A percentile compares a stretch with the other conserved stretches of the same genome.
Evolutionary conservation across 495 filamentous ascomycete genomes (phyloP).

Genomic region (Daldinia decipiens): DNA sequence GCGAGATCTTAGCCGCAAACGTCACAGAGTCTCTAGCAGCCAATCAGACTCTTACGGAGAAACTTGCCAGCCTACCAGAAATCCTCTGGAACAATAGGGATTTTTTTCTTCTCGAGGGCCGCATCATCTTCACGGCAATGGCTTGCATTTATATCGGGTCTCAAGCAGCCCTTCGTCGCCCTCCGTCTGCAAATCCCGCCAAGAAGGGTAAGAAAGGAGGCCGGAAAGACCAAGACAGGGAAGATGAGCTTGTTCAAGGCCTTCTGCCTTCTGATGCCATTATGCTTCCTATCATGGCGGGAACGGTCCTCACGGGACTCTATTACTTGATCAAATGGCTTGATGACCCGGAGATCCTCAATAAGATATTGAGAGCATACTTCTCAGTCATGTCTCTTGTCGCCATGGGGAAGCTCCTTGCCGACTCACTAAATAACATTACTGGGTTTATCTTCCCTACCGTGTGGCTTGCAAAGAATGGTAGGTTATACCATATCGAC

Average conservation of each 20-base stretch:
- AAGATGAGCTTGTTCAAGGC: conserved; percentile 76
- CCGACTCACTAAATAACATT: conserved; percentile 71
- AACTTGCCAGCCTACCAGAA: conserved; percentile 32
- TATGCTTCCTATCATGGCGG: conserved; percentile 86
- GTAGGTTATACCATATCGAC: conserved; percentile 60
- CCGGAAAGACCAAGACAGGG: conserved; percentile 68
- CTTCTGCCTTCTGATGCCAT: conserved; percentile 84
- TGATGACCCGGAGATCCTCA: conserved; percentile 81
- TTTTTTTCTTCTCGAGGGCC: conserved; percentile 52
- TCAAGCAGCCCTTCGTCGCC: conserved; percentile 69
- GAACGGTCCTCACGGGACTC: conserved; percentile 73
- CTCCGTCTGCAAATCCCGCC: conserved; percentile 75
- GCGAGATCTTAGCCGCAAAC: conserved; percentile 40
- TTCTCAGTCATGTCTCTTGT: conserved; percentile 83
- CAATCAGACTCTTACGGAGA: conserved; percentile 37
- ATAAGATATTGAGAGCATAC: conserved; percentile 85
- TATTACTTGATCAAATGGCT: conserved; percentile 93
- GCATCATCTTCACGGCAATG: conserved; percentile 55
- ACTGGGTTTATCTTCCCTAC: conserved; percentile 78
- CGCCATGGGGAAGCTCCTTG: conserved; percentile 73
- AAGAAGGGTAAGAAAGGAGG: conserved; percentile 60
- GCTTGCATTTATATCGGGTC: conserved; percentile 59
- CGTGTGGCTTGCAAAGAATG: conserved; percentile 61
- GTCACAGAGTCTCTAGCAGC: conserved; percentile 20
- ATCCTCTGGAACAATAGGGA: conserved; percentile 68